These are phyloP conservation scores for Phytophthora hybrid DNA, from an alignment of 352 stramenopile species.

Conservation along the genomic window DNA sequence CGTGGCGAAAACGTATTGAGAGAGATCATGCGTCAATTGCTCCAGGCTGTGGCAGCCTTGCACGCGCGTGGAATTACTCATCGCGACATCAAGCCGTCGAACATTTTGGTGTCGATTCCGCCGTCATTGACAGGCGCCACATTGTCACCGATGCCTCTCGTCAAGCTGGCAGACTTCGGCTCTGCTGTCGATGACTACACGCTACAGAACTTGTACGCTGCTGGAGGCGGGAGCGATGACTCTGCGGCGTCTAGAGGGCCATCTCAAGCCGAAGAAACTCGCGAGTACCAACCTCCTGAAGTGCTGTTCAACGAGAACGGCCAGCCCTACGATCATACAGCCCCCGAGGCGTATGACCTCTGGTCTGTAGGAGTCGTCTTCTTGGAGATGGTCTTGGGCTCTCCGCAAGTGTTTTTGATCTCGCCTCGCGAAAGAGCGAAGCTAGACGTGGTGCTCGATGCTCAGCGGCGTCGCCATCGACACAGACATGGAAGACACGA, in stretches of 20 bases:
- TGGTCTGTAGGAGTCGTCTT: constrained; percentile 96
- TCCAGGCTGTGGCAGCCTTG: constrained; percentile 90
- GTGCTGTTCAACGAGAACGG: constrained; percentile 75
- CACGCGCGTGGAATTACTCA: constrained; percentile 94
- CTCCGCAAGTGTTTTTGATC: constrained; percentile 88
- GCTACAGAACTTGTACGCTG: constrained; percentile 75
- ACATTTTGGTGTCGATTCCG: constrained; percentile 69
- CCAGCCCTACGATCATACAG: constrained; percentile 65
- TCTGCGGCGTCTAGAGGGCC: constrained; percentile 66
- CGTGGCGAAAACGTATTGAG: constrained; percentile 78
- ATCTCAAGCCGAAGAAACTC: constrained; percentile 91
- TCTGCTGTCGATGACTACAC: constrained; percentile 87
- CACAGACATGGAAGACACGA: constrained; percentile 26
- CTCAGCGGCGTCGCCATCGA: constrained; percentile 45
- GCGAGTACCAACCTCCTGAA: constrained; percentile 96
- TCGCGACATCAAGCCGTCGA: constrained; percentile 84
- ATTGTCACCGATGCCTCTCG: constrained; percentile 41
- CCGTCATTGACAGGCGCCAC: constrained; percentile 18
- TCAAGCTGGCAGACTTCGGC: constrained; percentile 91
- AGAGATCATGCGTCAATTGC: constrained; percentile 95
- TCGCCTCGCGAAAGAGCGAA: constrained; percentile 90
- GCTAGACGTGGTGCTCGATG: constrained; percentile 84
- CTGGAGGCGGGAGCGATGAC: constrained; percentile 64
- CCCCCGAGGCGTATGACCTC: constrained; percentile 86
- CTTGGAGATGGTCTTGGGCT: constrained; percentile 96